A percentile compares a stretch with the other conserved stretches of the same genome.
Conservation (phyloP, 108 stramenopile species). For the Fistulifera pelliculosa region DNA sequence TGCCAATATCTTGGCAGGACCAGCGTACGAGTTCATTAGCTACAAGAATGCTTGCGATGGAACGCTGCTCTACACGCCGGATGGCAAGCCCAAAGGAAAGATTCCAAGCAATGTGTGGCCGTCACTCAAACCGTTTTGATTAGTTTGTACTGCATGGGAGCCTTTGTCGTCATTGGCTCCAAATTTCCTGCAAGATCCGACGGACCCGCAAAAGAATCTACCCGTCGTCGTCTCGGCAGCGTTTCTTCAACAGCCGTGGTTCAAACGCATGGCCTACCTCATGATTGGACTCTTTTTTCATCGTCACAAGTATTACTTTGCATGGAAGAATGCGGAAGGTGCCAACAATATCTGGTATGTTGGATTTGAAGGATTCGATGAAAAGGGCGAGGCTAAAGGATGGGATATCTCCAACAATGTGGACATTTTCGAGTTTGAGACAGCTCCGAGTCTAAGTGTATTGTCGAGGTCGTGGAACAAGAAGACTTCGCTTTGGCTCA, state of each 20-base stretch:
- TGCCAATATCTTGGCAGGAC: constrained; percentile 86
- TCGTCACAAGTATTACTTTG: constrained; percentile 96
- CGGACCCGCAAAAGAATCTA: constrained; percentile 66
- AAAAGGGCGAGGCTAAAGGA: constrained; percentile 73
- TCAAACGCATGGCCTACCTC: constrained; percentile 52
- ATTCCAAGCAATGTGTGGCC: constrained; percentile 73
- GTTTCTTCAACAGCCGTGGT: constrained; percentile 53
- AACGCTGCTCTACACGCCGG: constrained; percentile 46
- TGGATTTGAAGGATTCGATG: constrained; percentile 88
- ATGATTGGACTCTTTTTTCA: constrained; percentile 83
- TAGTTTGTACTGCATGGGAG: constrained; percentile 59
- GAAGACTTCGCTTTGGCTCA: constrained; percentile 89
- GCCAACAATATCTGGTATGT: constrained; percentile 88
- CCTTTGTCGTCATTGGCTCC: constrained; percentile 58
- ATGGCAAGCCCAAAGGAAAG: constrained; percentile 66
- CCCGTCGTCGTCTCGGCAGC: constrained; percentile 54
- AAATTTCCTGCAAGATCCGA: constrained; percentile 69
- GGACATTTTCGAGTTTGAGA: constrained; percentile 88
- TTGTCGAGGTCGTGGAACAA: constrained; percentile 92
- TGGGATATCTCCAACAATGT: constrained; percentile 88
- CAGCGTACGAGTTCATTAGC: constrained; percentile 74
- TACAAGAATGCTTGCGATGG: constrained; percentile 75
- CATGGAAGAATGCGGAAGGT: constrained; percentile 93
- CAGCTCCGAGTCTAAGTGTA: constrained; percentile 74
- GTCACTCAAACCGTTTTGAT: constrained; percentile 53